A percentile compares a stretch with the other conserved stretches of the same genome.
Conservation (phyloP, 257 asterid genomes). For the Anisodus tanguticus region DNA sequence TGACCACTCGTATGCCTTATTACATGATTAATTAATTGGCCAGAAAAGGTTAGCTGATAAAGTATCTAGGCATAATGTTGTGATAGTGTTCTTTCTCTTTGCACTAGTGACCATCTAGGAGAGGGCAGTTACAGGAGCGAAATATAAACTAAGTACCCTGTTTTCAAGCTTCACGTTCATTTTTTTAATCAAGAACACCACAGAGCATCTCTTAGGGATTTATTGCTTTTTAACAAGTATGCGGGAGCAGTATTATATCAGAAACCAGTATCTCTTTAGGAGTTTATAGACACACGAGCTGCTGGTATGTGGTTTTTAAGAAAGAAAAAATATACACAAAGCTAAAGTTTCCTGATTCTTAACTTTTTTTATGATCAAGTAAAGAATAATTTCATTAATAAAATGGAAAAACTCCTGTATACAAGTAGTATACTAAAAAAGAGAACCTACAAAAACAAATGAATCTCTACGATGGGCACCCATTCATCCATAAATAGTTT, state of each 20-base stretch:
- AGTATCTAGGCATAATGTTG: neutral
- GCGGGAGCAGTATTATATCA: no score
- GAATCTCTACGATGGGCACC: no score
- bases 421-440: no score
- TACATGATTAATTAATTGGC: neutral
- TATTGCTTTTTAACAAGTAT: no score
- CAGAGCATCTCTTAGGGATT: neutral
- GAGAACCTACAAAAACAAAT: no score
- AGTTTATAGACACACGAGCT: neutral
- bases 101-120: neutral
- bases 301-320: neutral
- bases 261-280: neutral
- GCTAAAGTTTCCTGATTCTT: neutral
- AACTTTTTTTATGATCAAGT: no score
- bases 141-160: neutral
- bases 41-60: neutral
- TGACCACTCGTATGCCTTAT: neutral
- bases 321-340: neutral
- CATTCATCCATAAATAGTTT: no score
- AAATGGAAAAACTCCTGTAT: no score
- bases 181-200: neutral
- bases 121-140: neutral
- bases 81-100: neutral
- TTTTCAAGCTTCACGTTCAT: neutral
- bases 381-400: no score